These are phyloP conservation scores for Dipteronia dyeriana DNA, from an alignment of 345 rosid species.

Conservation along the genomic window DNA sequence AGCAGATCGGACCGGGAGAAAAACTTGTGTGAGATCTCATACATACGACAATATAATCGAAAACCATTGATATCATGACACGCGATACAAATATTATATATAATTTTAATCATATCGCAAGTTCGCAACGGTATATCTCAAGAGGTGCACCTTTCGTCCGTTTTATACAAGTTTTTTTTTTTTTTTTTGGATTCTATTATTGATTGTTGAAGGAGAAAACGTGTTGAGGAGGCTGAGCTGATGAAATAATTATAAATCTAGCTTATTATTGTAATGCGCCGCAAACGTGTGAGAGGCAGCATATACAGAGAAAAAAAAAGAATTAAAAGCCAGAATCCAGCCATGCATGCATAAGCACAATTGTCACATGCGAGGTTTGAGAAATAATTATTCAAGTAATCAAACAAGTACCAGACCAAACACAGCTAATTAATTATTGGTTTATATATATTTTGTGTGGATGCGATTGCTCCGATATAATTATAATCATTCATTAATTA, in stretches of 20 bases:
- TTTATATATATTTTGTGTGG: conserved; percentile 10
- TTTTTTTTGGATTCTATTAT: too few relatives aligned
- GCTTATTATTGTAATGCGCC: conserved; percentile 24
- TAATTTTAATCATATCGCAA: too few relatives aligned
- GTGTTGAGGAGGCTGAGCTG: conserved; percentile 24
- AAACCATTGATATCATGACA: too few relatives aligned
- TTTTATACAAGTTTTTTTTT: too few relatives aligned
- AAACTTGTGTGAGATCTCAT: not conserved
- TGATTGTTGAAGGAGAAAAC: conserved; percentile 25
- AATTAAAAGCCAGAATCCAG: not conserved
- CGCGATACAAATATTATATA: too few relatives aligned
- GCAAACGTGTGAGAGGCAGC: conserved; percentile 26
- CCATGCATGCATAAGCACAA: conserved; percentile 13
- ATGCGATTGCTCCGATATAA: conserved; percentile 3
- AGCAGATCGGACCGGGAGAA: conserved; percentile 7
- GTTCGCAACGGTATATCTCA: too few relatives aligned
- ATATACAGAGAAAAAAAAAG: not conserved
- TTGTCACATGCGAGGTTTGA: conserved; percentile 16
- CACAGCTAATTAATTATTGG: not conserved
- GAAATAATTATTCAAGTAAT: not conserved
- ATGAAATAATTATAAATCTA: not conserved
- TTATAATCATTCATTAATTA: not conserved
- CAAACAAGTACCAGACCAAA: too few relatives aligned
- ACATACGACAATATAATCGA: too few relatives aligned
- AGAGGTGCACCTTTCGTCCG: too few relatives aligned